phyloP scores from a whole-genome alignment of 768 basidiomycete genomes.

The Saitozyma podzolica region DNA sequence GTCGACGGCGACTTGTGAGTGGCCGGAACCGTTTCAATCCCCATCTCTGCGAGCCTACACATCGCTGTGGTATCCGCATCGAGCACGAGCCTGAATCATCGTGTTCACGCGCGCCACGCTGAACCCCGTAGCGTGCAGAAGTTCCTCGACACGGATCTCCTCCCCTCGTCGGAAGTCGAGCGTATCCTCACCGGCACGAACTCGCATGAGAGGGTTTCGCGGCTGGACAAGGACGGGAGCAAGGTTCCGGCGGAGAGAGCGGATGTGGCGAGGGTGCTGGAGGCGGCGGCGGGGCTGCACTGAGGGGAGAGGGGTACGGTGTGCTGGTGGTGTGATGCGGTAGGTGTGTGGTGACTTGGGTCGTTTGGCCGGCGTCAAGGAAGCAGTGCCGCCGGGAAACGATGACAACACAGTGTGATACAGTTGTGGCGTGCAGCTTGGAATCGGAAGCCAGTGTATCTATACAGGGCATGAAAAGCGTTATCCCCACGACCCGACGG shows the following conservation, averaged over 20 bases:
- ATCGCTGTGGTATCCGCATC: not conserved
- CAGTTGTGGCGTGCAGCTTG: no score
- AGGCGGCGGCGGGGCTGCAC: slow-evolving; percentile 38
- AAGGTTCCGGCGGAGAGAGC: slow-evolving; percentile 20
- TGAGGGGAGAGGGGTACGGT: slow-evolving; percentile 5
- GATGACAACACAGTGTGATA: no score
- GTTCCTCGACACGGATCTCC: slow-evolving; percentile 30
- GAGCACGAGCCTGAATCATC: not conserved
- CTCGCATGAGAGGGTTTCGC: slow-evolving; percentile 26
- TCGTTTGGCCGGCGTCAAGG: no score
- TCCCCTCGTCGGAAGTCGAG: slow-evolving; percentile 24
- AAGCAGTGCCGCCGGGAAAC: no score
- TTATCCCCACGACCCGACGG: no score
- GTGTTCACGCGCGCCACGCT: not conserved
- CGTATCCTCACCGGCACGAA: slow-evolving; percentile 29
- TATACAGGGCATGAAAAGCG: no score
- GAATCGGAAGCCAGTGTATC: no score
- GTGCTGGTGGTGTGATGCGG: no score
- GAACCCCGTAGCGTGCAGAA: slow-evolving; percentile 38
- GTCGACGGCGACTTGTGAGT: slow-evolving; percentile 52
- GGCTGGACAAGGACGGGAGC: slow-evolving; percentile 10
- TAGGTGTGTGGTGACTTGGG: no score
- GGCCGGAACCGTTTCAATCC: not conserved
- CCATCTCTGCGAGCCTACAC: not conserved
- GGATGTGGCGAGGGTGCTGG: slow-evolving; percentile 40